phyloP scores from a whole-genome alignment of 2,329 filamentous ascomycete genomes.

The Penicillium fuscoglaucum region DNA sequence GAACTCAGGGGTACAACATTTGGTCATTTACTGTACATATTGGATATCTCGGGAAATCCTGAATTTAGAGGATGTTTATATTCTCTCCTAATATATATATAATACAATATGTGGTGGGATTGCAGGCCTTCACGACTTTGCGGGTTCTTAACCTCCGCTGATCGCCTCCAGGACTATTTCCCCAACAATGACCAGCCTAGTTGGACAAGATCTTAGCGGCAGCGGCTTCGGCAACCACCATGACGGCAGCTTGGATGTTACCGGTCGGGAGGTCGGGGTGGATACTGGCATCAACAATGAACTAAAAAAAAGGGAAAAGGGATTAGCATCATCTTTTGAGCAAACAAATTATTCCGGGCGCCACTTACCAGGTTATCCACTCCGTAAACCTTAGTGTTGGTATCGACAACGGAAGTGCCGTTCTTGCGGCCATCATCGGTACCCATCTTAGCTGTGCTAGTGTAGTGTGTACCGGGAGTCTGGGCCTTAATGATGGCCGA shows the following conservation, averaged over 20 bases:
- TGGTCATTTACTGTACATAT: too few species aligned
- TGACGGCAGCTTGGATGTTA: conserved; percentile 67
- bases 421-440: conserved; percentile 55
- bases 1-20: background rate
- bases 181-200: conserved; percentile 41
- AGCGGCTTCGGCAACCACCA: conserved; percentile 64
- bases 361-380: conserved; percentile 58
- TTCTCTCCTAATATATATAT: background rate
- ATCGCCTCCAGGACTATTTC: background rate
- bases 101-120: background rate
- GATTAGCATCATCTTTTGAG: conserved; percentile 37
- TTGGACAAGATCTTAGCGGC: conserved; percentile 38
- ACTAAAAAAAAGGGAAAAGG: conserved; percentile 4
- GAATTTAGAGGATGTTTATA: background rate
- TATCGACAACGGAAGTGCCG: conserved; percentile 64
- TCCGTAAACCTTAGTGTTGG: conserved; percentile 64
- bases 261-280: conserved; percentile 69
- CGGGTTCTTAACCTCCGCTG: background rate
- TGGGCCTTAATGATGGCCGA: conserved; percentile 34
- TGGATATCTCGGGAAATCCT: background rate
- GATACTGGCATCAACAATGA: conserved; percentile 67
- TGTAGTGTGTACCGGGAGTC: conserved; percentile 50
- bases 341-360: background rate
- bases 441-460: conserved; percentile 62
- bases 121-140: background rate